Evolutionary conservation across 352 stramenopile species (phyloP).

Genomic region (Phytophthora citricola): DNA sequence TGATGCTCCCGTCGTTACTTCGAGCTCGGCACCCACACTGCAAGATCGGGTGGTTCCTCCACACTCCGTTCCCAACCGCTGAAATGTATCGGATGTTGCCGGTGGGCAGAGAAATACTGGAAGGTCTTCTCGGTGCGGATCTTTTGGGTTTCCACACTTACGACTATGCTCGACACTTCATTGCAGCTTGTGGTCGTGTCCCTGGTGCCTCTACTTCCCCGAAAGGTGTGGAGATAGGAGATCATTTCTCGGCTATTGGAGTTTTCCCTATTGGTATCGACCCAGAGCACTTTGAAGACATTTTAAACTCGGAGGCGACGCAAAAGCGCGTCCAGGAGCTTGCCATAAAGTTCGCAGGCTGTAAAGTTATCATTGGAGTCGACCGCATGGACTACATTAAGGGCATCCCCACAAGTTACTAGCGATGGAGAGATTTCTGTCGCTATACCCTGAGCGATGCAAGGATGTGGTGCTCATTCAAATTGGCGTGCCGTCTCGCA

Average conservation of each 20-base stretch:
- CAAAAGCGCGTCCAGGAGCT: slow-evolving; percentile 71
- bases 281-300: slow-evolving; percentile 82
- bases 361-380: slow-evolving; percentile 87
- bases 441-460: slow-evolving; percentile 84
- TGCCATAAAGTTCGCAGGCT: slow-evolving; percentile 65
- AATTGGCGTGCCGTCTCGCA: slow-evolving; percentile 92
- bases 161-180: slow-evolving; percentile 88
- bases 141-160: slow-evolving; percentile 90
- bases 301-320: slow-evolving; percentile 53
- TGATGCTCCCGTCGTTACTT: slow-evolving; percentile 84
- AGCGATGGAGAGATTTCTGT: slow-evolving; percentile 88
- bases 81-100: slow-evolving; percentile 90
- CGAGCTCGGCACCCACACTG: slow-evolving; percentile 72
- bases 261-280: slow-evolving; percentile 90
- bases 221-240: slow-evolving; percentile 82
- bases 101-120: slow-evolving; percentile 78
- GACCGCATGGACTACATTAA: slow-evolving; percentile 91
- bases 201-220: slow-evolving; percentile 76
- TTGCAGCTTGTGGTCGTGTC: slow-evolving; percentile 78
- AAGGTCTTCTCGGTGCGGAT: slow-evolving; percentile 82
- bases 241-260: slow-evolving; percentile 83
- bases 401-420: slow-evolving; percentile 87
- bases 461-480: slow-evolving; percentile 94
- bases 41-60: slow-evolving; percentile 90
- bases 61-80: slow-evolving; percentile 87